Conservation (phyloP, 371 early-diverging fungal genomes). For the Mortierella polycephala region DNA sequence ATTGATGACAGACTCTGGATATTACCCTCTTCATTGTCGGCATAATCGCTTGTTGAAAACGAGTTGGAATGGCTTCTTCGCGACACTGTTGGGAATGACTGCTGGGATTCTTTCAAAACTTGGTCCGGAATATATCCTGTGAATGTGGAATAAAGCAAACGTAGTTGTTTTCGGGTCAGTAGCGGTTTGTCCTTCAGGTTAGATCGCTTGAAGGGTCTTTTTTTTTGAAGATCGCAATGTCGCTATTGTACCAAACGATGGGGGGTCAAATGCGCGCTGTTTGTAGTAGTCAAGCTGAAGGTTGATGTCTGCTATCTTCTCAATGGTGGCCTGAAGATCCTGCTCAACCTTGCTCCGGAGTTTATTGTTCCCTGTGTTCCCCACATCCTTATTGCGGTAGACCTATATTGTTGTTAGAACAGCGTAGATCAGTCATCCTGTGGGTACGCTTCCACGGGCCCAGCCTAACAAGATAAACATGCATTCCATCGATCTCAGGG, state of each 20-base stretch:
- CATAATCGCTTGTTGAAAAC: constrained; percentile 50
- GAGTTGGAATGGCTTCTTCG: constrained; percentile 53
- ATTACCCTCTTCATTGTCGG: constrained; percentile 52
- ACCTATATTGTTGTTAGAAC: constrained; percentile 13
- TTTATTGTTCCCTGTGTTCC: constrained; percentile 39
- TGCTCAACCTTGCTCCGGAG: constrained; percentile 43
- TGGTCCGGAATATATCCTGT: constrained; percentile 41
- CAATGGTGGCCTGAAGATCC: constrained; percentile 37
- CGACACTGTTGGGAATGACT: constrained; percentile 23
- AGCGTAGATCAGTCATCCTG: too few relatives aligned
- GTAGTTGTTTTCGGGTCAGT: background rate
- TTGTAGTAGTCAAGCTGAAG: constrained; percentile 47
- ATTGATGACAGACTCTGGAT: background rate
- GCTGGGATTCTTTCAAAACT: constrained; percentile 33
- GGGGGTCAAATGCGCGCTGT: constrained; percentile 49
- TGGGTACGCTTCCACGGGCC: too few relatives aligned
- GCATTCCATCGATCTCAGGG: too few relatives aligned
- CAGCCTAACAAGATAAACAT: too few relatives aligned
- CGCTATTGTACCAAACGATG: constrained; percentile 34
- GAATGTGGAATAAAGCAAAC: background rate
- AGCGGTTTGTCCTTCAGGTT: background rate
- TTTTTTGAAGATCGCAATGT: background rate
- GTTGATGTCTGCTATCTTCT: constrained; percentile 38
- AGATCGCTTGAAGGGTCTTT: background rate
- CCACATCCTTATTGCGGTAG: constrained; percentile 41